Base-by-base conservation (phyloP, 129 eudicot genomes). In the Artemisia tridentata region DNA sequence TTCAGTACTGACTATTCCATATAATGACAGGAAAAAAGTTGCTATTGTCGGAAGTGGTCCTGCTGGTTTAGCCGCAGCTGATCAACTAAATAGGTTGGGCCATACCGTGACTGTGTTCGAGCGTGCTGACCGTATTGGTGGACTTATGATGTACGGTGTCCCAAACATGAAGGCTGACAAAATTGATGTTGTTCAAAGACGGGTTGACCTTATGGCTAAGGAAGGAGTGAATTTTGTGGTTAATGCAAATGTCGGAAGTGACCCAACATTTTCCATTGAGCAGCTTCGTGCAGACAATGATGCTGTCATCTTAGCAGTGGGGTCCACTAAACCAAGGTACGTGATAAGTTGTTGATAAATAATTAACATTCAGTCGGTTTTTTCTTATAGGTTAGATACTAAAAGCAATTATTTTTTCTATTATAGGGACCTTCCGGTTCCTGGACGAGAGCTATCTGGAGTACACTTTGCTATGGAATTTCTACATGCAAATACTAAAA, bases 141-240 rank as follows among this genome's bases (percentile, higher is more conserved):
- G 99, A 23, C 97, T 95, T 38, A 95, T 95, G 99, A 90, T 95
- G 99, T 95, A 95, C 67, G 99, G 99, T 19, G 99, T 95, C 52
- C 99, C 99, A 8, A 95, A 95, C 91, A 95, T 95, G 99, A 95
- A 95, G 82, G 60, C 99, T 0, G 99, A 95, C 74, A 95, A 95
- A 78, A 51, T 95, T 7, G 85, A 90, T 52, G 72, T 95, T 8
- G 97, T 95, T 50, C 97, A 95, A 71, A 80, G 97, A 62, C 91
- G 99, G 72, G 99, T 95, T 54, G 79, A 90, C 69, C 89, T 90
- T 27, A 88, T 95, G 99, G 85, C 82, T 25, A 48, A 84, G 78
- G 99, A 95, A 82, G 99, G 99, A 14, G 91, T 95, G 25, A 86
- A 86, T 29, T 95, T 95, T 82, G 89, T 95, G 20, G 92, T 88